These are phyloP conservation scores for Nematodospora valgi DNA, from an alignment of 805 yeast species.

Conservation along the genomic window DNA sequence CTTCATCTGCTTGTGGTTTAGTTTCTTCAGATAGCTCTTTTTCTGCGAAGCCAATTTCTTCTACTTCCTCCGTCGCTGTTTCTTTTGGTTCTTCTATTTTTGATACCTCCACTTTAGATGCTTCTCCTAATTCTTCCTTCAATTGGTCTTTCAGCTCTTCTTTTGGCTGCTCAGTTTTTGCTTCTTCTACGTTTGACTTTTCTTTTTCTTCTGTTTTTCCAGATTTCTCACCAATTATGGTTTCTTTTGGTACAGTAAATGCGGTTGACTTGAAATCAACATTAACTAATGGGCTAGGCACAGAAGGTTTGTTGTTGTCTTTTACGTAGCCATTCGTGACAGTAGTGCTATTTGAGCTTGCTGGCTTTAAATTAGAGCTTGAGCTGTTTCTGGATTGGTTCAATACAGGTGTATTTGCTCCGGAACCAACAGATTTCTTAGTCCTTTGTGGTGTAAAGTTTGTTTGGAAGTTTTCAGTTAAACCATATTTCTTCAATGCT, in stretches of 20 bases:
- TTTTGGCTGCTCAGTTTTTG: neutral
- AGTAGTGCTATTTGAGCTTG: neutral
- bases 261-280: slow-evolving; percentile 22
- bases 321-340: slow-evolving; percentile 1
- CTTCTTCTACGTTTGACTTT: slow-evolving; percentile 2
- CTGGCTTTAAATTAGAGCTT: slow-evolving; percentile 5
- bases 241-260: slow-evolving; percentile 39
- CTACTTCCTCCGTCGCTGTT: neutral
- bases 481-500: slow-evolving; percentile 38
- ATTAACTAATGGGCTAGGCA: slow-evolving; percentile 20
- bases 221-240: slow-evolving; percentile 33
- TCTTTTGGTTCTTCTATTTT: slow-evolving; percentile 4
- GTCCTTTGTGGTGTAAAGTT: slow-evolving; percentile 34
- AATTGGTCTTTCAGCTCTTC: neutral
- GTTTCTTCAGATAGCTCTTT: slow-evolving; percentile 1
- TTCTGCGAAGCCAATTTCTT: slow-evolving; percentile 1
- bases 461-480: slow-evolving; percentile 35
- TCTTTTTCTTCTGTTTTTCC: slow-evolving; percentile 7
- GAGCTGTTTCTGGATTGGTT: slow-evolving; percentile 10
- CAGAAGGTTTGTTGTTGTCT: slow-evolving; percentile 4
- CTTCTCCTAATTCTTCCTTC: slow-evolving; percentile 3
- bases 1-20: slow-evolving; percentile 3
- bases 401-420: slow-evolving; percentile 11
- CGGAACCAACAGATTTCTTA: slow-evolving; percentile 9
- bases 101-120: neutral